Conservation (phyloP, 371 early-diverging fungal species). For the Mycotypha africana region DNA sequence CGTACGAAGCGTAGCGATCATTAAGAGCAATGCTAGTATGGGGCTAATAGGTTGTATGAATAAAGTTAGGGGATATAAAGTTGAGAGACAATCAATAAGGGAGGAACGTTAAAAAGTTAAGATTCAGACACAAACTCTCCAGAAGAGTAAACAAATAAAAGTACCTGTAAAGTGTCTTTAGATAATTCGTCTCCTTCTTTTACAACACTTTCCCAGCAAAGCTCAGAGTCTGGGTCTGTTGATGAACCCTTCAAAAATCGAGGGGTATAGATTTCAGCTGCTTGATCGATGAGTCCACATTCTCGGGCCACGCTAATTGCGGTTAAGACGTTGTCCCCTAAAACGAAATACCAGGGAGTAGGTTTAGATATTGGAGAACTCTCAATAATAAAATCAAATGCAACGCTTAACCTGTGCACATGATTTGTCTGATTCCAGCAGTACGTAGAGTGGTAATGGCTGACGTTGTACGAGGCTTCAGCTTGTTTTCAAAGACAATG, state of each 20-base stretch:
- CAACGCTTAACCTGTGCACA: constrained; percentile 98
- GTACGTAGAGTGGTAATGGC: constrained; percentile 81
- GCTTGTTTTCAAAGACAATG: constrained; percentile 98
- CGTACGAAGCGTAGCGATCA: constrained; percentile 9
- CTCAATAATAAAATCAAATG: too few species aligned
- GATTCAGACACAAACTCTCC: too few species aligned
- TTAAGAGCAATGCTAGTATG: not conserved
- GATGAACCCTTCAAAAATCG: constrained; percentile 49
- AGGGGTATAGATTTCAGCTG: constrained; percentile 54
- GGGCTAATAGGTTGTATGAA: too few species aligned
- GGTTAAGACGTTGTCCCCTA: constrained; percentile 95
- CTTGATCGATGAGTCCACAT: constrained; percentile 70
- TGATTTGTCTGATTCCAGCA: constrained; percentile 92
- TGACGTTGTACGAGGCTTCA: constrained; percentile 83
- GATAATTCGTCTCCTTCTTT: constrained; percentile 55
- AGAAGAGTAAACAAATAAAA: too few species aligned
- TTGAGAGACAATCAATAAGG: not conserved
- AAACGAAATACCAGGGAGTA: not conserved
- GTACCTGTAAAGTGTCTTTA: constrained; percentile 56
- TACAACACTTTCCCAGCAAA: constrained; percentile 72
- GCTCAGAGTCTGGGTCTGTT: constrained; percentile 44
- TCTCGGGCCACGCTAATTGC: constrained; percentile 96
- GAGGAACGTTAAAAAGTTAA: too few species aligned
- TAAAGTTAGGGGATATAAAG: not conserved
- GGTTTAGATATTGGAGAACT: too few species aligned